Base-by-base conservation (phyloP, 129 eudicot genomes). In the Flaveria ramosissima region DNA sequence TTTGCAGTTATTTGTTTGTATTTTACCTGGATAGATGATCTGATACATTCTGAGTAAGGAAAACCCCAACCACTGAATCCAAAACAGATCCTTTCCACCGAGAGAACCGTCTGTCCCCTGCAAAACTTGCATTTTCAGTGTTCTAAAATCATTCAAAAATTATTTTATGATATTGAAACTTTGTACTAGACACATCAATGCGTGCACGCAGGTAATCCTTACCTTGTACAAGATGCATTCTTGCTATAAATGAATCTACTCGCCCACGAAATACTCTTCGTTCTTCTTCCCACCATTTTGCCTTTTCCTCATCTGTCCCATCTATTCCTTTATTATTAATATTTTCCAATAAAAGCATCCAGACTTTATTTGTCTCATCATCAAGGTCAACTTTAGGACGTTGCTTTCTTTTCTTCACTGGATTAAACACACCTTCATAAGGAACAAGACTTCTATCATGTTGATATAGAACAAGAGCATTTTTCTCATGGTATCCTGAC, bases 161-260 rank as follows among this genome's bases (percentile, higher is more conserved):
- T 59, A 57, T 24, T 41, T 73, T 73, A 41, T 73, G 43, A 20
- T 23, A 57, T 10, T n/a, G 8, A 41, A 21, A 19, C 39, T 24
- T 73, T 51, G 67, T n/a, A 52, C 36, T 19, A 11, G 32, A 4
- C 7, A 21, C 32, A 53, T 53, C 60, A 13, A n/a, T n/a, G 47
- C n/a, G 24, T 68, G 21, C 20, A 27, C 45, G 61, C 75, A 26
- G 24, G 48, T 26, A 70, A 57, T 24, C n/a, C 51, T 73, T 32
- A 90, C 99, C 99, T 89, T 91, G 99, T 24, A 95, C 92, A 57
- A 95, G 97, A 86, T 87, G 99, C 99, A 95, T 95, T 73, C 99
- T 93, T 66, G 97, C 96, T 21, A 95, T 92, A 73, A 95, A 95
- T 27, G 99, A 95, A 68, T 89, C 93, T 45, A 92, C 92, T 56